Base-by-base conservation (phyloP, 1,284 basidiomycete genomes). In the Ganoderma resinaceum region DNA sequence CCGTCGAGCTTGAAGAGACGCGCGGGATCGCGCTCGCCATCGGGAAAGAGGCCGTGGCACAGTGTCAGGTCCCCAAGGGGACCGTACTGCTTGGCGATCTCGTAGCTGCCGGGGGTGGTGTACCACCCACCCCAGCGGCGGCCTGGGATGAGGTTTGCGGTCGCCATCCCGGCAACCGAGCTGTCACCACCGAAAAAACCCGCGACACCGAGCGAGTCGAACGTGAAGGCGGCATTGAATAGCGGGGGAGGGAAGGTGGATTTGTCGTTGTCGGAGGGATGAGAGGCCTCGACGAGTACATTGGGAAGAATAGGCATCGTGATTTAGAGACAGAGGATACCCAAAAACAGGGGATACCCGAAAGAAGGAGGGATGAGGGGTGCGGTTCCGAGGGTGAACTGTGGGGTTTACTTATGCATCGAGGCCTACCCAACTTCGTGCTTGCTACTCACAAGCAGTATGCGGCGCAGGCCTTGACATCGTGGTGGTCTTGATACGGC, bases 71-170 rank as follows among this genome's bases (percentile, higher is more conserved):
- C 69, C 16, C 68, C 68, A 53, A 73, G 68, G 52, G 68, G 72
- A 2, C 72, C 72, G 55, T 70, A 73, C 43, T 66, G 65, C 61
- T 73, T 73, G 12, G 70, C 72, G 37, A 72, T 68, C 67, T 71
- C 70, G 63, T 73, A 71, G 35, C 66, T 66, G 8, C 72, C 72
- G 1, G 72, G 72, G 1, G 68, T 52, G 61, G 71, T 73, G 70
- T 71, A 71, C 70, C 72, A 73, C 14, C 72, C 72, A 5, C 61
- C 35, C 72, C 72, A 73, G 42, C 67, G 66, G 37, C 72, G 70
- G 31, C 42, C 46, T 37, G 66, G 63, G 46, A 67, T 65, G 43
- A 73, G 69, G 61, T 73, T 68, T 6, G 71, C 67, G 35, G 72
- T 71, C 4, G 72, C 72, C 72, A 73, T 73, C 16, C 61, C 72